Base-by-base conservation (phyloP, 768 basidiomycete genomes). In the Glaciozyma antarctica region DNA sequence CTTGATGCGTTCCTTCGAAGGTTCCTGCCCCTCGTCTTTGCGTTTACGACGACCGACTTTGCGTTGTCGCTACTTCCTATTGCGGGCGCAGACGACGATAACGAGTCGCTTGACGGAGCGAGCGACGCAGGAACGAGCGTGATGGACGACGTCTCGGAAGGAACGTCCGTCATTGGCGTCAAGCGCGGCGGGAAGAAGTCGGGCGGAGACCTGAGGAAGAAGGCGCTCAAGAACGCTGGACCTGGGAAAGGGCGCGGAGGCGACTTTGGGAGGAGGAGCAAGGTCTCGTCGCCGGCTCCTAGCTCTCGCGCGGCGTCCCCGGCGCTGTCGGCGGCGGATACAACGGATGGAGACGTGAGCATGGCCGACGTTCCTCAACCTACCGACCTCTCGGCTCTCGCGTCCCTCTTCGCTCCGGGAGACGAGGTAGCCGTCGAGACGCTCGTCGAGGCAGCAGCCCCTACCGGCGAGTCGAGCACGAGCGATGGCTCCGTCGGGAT, bases 1-100 rank as follows among this genome's bases (percentile, higher is more conserved):
- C 84, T 97, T 49, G 95, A 97, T 75, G 81, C 81, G 56, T 93
- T 93, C 77, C 79, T 99, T 41, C 83, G 88, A 44, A 79, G 82
- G 15, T 92, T 98, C 75, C 80, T 97, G 62, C 89, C 91, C 9
- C 57, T 70, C 51, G 52, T 65, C 24, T 73, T 73, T 43, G 72
- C 72, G 19, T 53, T 73, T 45, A 44, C 61, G 16, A 60, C 62
- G 6, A 30, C 44, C 26, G 66, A 71, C 54, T 60, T 71, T 32
- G 59, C 32, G 0, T n/a, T 52, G 45, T 58, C 51, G 38, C 56
- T n/a, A 16, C 28, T 17, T 8, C 24, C 52, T 41, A 38, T 57
- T 4, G 55, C 9, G 8, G 32, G 17, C 15, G 62, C 62, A 7
- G 63, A 51, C n/a, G 69, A 66, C 38, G 62, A 65, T 24, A 10